Percentiles rank a stretch among this genome's conserved stretches.
Evolutionary conservation across 768 basidiomycete genomes (phyloP).

Genomic region (Coprinellus micaceus): DNA sequence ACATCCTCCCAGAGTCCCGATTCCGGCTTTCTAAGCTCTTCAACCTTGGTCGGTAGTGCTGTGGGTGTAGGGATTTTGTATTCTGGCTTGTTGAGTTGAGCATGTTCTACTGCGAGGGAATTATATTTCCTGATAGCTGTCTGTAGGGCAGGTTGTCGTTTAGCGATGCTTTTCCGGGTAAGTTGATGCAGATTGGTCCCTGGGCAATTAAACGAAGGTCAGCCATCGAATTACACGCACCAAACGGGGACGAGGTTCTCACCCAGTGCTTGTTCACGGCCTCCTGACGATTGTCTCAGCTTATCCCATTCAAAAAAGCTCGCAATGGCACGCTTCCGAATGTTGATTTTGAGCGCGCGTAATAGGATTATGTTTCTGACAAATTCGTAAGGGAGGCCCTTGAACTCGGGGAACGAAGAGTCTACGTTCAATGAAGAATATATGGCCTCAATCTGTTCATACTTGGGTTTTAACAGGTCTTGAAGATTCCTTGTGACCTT

Average conservation of each 20-base stretch:
- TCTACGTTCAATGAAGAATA: constrained; percentile 34
- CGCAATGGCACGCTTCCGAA: constrained; percentile 26
- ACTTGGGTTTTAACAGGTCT: constrained; percentile 16
- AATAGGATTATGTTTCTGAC: constrained; percentile 27
- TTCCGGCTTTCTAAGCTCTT: constrained; percentile 15
- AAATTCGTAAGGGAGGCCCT: constrained; percentile 26
- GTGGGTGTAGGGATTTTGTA: constrained; percentile 28
- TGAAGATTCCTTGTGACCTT: constrained; percentile 9
- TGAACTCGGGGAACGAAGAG: constrained; percentile 29
- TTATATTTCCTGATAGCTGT: constrained; percentile 23
- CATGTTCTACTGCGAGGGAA: constrained; percentile 3
- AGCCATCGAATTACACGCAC: not conserved
- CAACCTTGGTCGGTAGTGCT: constrained; percentile 26
- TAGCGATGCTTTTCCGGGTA: constrained; percentile 25
- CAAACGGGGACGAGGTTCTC: not conserved
- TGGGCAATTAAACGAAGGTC: constrained; percentile 4
- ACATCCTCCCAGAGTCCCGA: constrained; percentile 31
- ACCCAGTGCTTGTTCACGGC: constrained; percentile 28
- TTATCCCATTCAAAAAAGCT: constrained; percentile 34
- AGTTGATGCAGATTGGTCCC: constrained; percentile 33
- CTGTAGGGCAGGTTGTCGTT: constrained; percentile 24
- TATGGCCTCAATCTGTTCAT: constrained; percentile 24
- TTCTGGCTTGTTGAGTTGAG: constrained; percentile 9
- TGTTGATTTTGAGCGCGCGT: constrained; percentile 36
- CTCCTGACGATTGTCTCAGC: constrained; percentile 27